Evolutionary conservation across 495 filamentous ascomycete genomes (phyloP).

Genomic region (Daldinia concentrica): DNA sequence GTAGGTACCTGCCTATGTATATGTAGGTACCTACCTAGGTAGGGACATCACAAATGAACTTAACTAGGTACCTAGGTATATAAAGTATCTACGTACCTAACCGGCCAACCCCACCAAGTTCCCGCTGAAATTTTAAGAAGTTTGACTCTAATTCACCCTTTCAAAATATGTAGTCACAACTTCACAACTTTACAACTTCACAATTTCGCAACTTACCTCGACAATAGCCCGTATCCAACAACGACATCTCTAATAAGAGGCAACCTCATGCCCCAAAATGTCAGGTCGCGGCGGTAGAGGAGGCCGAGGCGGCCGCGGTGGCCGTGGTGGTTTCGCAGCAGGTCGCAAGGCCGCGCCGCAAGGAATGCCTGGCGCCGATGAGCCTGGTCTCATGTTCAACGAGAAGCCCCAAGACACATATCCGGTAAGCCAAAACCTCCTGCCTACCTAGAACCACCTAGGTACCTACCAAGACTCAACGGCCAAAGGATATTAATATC

Average conservation of each 20-base stretch:
- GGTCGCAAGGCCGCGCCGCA: slow-evolving; percentile 43
- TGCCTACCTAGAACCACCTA: background rate
- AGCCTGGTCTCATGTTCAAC: slow-evolving; percentile 43
- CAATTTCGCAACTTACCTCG: background rate
- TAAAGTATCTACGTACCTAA: background rate
- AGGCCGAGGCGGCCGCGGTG: slow-evolving; percentile 47
- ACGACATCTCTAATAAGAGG: background rate
- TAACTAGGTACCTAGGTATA: too few species aligned
- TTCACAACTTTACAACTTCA: background rate
- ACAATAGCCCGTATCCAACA: background rate
- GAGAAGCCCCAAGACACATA: slow-evolving; percentile 46
- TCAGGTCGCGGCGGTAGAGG: slow-evolving; percentile 45
- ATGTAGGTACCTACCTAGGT: too few species aligned
- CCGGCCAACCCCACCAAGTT: slow-evolving; percentile 22
- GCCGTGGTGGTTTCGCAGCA: slow-evolving; percentile 48
- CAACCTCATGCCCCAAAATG: slow-evolving; percentile 33
- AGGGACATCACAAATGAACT: too few species aligned
- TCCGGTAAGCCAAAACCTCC: slow-evolving; percentile 29
- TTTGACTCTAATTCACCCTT: slow-evolving; percentile 12
- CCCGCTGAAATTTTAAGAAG: slow-evolving; percentile 36
- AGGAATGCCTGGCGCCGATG: slow-evolving; percentile 49
- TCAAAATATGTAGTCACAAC: background rate
- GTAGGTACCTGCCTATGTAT: too few species aligned
- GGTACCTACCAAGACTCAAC: background rate
- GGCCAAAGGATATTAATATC: background rate